Base-by-base conservation (phyloP, 2,329 filamentous ascomycete species). In the Verticillium tricorpus region DNA sequence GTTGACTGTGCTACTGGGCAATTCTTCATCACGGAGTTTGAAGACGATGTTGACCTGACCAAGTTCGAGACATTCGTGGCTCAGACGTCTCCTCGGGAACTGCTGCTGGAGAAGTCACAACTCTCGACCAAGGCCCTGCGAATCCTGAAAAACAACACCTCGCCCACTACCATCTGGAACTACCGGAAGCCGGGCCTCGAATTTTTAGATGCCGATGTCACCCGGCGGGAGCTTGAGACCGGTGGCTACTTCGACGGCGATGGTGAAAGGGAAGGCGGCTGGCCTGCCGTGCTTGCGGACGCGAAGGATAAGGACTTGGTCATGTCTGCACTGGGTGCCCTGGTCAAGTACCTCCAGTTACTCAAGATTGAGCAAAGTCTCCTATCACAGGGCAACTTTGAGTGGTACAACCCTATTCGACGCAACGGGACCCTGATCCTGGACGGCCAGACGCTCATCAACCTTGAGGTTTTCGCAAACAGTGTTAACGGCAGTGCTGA, bases 1-100 rank as follows among this genome's bases (percentile, higher is more conserved):
- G 92, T 96, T 12, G 95, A 99, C 72, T 95, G 95, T 8, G 93
- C 95, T 1, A 99, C 94, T 0, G 95, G 94, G 11, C 92, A 97
- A 66, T 99, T 99, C 73, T 93, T 91, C 70, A 76, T 99, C n/a
- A 91, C 93, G 1, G 89, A 96, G 65, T 98, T 98, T 66, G 83
- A 90, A 5, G 95, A 99, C 69, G 95, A 99, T 73, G 85, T 88
- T 4, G 93, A 98, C 69, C 84, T 97, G 76, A 99, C 95, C 62
- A 96, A 93, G 71, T 98, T 99, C 68, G 95, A 99, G 78, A 99
- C 95, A 0, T 90, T 99, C 65, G 88, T 99, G 40, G 95, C 95
- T 17, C 95, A 99, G 74, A 96, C 89, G 17, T 86, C 90, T 22
- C 95, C 95, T 0, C 89, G 92, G 58, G 95, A 99, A 75, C 78